Base-by-base conservation (phyloP, 441 rosid genomes). In the Viola pubescens region DNA sequence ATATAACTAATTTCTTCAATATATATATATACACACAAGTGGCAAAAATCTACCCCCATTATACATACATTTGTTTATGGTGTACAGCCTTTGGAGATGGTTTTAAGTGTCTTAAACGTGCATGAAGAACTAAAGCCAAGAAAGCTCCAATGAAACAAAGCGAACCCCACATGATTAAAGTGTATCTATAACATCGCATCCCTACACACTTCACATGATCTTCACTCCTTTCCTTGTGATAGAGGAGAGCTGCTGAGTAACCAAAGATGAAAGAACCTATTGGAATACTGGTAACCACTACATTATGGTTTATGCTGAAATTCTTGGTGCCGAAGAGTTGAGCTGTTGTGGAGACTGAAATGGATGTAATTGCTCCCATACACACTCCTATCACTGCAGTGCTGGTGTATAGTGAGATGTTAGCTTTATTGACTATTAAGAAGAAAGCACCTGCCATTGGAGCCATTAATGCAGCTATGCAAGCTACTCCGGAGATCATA, bases 181-280 rank as follows among this genome's bases (percentile, higher is more conserved):
- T 87, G 10, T 37, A 67, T 52, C 59, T 70, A 56, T 85, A 91
- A 61, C 96, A 91, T 10, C 67, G 66, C 70, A 65, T 53, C 9
- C 96, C 96, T 52, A 78, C 66, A 74, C 98, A 91, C 54, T 58
- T 83, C 7, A 80, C 91, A 9, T 67, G 70, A 4, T 12, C 68
- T 12, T 52, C 43, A 0, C 60, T 71, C 0, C 58, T 72, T 64
- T 74, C 62, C 52, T 65, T 66, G 61, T 39, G 90, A 73, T 88
- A 91, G 38, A 79, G 34, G 34, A 83, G 48, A 3, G 96, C 96
- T 0, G 98, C 96, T 1, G 79, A 39, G 19, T 73, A 81, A 9
- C 98, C 98, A 19, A 81, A 91, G 19, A 71, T 7, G 34, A 85
- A 85, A 16, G 96, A 87, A 0, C 98, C 98, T 0, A 91, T 46